Conservation (phyloP, 495 filamentous ascomycete species). For the Aspergillus cristatus region DNA sequence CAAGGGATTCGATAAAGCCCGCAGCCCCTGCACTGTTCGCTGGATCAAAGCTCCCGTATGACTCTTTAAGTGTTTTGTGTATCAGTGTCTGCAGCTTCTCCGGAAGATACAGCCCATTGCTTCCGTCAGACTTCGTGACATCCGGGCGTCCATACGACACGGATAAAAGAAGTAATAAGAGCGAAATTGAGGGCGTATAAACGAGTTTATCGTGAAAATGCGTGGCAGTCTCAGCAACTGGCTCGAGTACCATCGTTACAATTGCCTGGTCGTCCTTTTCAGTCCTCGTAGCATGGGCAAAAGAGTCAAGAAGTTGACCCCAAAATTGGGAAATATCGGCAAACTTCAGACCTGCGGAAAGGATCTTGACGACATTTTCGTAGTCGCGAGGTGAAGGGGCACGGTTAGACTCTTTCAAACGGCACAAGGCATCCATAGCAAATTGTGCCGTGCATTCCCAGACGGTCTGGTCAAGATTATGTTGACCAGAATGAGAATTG, state of each 20-base stretch:
- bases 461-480: constrained; percentile 15
- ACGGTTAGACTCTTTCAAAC: constrained; percentile 33
- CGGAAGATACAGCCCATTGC: constrained; percentile 13
- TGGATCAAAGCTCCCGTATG: constrained; percentile 22
- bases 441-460: constrained; percentile 29
- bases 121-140: neutral
- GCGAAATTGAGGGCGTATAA: constrained; percentile 21
- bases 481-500: constrained; percentile 3
- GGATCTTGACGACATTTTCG: constrained; percentile 56
- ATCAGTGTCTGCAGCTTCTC: constrained; percentile 18
- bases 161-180: constrained; percentile 26
- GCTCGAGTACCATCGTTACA: constrained; percentile 57
- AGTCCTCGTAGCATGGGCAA: constrained; percentile 47
- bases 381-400: constrained; percentile 48
- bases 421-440: constrained; percentile 24
- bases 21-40: constrained; percentile 16
- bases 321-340: constrained; percentile 40
- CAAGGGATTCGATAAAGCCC: constrained; percentile 30
- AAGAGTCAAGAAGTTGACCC: constrained; percentile 49
- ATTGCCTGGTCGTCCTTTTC: constrained; percentile 60
- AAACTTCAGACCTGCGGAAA: constrained; percentile 52
- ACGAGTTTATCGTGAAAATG: constrained; percentile 10
- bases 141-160: constrained; percentile 21
- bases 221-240: constrained; percentile 47
- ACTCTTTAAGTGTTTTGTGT: constrained; percentile 15